These are phyloP conservation scores for Begonia masoniana DNA, from an alignment of 306 rosid genomes.

Conservation along the genomic window DNA sequence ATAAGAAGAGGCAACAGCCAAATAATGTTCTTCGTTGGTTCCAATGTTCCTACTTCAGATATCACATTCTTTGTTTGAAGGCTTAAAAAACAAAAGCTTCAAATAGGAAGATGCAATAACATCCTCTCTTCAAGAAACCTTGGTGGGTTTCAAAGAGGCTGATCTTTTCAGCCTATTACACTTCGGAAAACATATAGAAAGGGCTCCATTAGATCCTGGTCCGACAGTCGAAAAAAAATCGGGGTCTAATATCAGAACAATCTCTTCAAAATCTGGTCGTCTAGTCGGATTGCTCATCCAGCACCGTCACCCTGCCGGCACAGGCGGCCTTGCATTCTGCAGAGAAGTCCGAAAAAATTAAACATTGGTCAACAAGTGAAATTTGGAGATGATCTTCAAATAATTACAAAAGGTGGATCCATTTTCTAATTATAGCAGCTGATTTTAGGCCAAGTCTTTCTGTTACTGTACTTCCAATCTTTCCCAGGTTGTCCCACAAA, in stretches of 20 bases:
- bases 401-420: background rate
- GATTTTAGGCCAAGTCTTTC: background rate
- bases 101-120: no score
- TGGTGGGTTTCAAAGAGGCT: no score
- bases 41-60: no score
- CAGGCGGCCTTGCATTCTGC: slow-evolving; percentile 87
- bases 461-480: background rate
- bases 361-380: no score
- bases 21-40: no score
- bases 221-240: slow-evolving; percentile 45
- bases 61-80: no score
- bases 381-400: background rate
- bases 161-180: slow-evolving; percentile 8
- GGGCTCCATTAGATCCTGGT: slow-evolving; percentile 15
- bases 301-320: slow-evolving; percentile 65
- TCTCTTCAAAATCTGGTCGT: slow-evolving; percentile 67
- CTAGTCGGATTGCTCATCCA: slow-evolving; percentile 64
- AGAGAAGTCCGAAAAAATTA: no score
- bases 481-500: no score
- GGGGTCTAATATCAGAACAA: slow-evolving; percentile 51
- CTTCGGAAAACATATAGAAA: slow-evolving; percentile 36
- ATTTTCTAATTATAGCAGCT: background rate
- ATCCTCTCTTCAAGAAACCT: no score
- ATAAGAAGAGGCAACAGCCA: no score
- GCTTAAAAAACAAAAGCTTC: no score